Base-by-base conservation (phyloP, 371 early-diverging fungal species). In the Funneliformis caledonium region DNA sequence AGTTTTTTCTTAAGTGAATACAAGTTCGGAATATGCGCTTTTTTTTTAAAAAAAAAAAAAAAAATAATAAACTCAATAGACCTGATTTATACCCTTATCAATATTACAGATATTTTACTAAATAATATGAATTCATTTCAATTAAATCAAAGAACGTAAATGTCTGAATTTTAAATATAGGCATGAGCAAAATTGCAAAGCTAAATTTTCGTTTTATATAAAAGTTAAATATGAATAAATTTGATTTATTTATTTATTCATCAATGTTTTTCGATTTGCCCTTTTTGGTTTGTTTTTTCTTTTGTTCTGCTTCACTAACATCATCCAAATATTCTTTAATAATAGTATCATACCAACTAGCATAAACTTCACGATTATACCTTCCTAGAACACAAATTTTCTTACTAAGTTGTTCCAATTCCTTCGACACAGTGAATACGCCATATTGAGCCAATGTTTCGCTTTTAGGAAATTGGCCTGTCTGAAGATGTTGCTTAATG, bases 351-450 rank as follows among this genome's bases (percentile, higher is more conserved):
- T 95, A 95, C 87, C 89, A 89, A 52, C 80, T 47, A 1, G 88
- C 87, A 85, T 92, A 91, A 1, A 94, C 94, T 76, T 89, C 88
- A 72, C 91, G 87, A 83, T 94, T 92, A 82, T 94, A 92, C 31
- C 85, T 83, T 7, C 87, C 90, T 72, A 94, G 84, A 12, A 83
- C 61, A 16, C 79, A 82, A 26, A 94, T 80, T 22, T 87, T 85
- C 2, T 75, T 59, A 37, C 88, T 85, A 3, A 14, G 94, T 12
- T 79, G 81, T 80, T 90, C 88, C 69, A 94, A 82, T 50, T 90
- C 89, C 9, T 77, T 86, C 12, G 84, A 86, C 1, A 94, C 90
- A 47, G 86, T 68, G 22, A 92, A 91, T 48, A 95, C 82, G 2
- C 95, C 95, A 73, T 89, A 86, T 64, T 88, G 88, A 9, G 85